Percentiles rank a stretch among this genome's conserved stretches.
Conservation (phyloP, 2,329 filamentous ascomycete genomes). For the Chrysoporthe puriensis region DNA sequence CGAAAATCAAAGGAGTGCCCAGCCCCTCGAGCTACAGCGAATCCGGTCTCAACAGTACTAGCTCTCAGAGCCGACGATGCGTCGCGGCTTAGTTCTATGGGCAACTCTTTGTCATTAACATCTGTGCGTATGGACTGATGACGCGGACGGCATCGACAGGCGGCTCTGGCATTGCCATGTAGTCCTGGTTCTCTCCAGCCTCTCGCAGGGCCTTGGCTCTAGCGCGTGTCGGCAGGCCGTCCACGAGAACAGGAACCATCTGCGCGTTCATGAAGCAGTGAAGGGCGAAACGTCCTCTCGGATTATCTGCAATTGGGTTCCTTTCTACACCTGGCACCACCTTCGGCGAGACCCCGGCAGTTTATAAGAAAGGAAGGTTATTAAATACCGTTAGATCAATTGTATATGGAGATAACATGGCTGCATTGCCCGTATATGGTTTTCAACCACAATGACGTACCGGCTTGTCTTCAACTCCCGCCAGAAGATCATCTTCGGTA, state of each 20-base stretch:
- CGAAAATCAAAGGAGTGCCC: neutral
- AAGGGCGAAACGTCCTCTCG: neutral
- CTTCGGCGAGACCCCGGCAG: neutral
- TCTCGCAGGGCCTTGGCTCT: neutral
- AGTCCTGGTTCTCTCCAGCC: neutral
- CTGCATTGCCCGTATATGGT: too few relatives aligned
- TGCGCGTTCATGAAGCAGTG: neutral
- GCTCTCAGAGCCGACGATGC: neutral
- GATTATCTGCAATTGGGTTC: neutral
- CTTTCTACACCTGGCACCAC: neutral
- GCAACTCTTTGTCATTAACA: neutral
- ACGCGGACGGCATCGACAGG: neutral
- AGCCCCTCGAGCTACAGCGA: neutral
- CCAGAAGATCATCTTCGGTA: neutral
- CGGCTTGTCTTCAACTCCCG: neutral
- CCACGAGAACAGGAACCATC: neutral
- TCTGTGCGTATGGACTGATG: neutral
- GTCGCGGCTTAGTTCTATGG: neutral
- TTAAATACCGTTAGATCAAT: too few relatives aligned
- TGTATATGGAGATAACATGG: too few relatives aligned
- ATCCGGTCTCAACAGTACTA: neutral
- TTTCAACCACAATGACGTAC: neutral
- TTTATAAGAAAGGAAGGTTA: neutral
- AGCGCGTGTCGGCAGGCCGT: neutral
- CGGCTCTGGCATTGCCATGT: neutral